A percentile compares a stretch with the other conserved stretches of the same genome.
phyloP scores from a whole-genome alignment of 306 rosid genomes.

The Crotalaria pallida region DNA sequence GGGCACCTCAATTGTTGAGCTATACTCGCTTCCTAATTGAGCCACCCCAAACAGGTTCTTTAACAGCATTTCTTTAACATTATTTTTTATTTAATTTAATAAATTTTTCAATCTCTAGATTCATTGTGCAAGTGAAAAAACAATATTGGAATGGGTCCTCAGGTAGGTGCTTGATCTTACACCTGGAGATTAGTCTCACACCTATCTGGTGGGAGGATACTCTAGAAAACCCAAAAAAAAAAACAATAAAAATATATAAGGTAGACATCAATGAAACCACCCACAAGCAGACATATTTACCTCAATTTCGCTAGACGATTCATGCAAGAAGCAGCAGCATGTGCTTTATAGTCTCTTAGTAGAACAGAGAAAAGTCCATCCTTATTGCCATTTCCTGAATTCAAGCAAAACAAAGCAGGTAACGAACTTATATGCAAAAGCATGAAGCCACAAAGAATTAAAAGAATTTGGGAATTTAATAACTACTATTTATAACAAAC shows the following conservation, averaged over 20 bases:
- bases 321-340: constrained; percentile 95
- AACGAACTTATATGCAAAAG: constrained; percentile 7
- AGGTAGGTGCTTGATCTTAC: no score
- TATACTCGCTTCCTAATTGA: neutral
- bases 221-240: no score
- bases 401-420: constrained; percentile 20
- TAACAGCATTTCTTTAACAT: neutral
- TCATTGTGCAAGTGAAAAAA: no score
- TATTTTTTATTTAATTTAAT: constrained; percentile 1
- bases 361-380: constrained; percentile 90
- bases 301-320: constrained; percentile 94
- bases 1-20: neutral
- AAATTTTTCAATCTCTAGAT: no score
- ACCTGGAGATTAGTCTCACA: no score
- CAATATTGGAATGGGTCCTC: no score
- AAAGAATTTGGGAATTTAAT: neutral
- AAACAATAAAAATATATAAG: neutral
- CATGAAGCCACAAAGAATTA: neutral
- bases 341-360: constrained; percentile 85
- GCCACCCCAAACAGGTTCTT: neutral
- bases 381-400: constrained; percentile 87
- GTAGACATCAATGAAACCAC: constrained; percentile 12
- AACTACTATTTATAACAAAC: neutral
- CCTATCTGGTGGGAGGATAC: no score
- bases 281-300: constrained; percentile 32